phyloP scores from a whole-genome alignment of 2,329 filamentous ascomycete genomes.

The Hypoxylon sp. region DNA sequence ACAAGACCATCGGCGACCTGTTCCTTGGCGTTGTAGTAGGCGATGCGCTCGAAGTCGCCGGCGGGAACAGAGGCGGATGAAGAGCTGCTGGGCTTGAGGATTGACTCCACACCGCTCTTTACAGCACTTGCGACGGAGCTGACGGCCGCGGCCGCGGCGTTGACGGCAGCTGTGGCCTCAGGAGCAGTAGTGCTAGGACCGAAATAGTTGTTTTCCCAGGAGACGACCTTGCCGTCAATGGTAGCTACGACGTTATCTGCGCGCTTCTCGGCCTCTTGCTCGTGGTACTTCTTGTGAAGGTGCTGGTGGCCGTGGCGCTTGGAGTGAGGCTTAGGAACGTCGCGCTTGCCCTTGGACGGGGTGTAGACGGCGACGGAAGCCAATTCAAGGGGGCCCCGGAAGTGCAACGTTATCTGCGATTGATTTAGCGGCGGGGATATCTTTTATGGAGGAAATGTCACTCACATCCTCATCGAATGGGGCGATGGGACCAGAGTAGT shows the following conservation, averaged over 20 bases:
- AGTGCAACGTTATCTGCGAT: conserved; percentile 76
- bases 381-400: conserved; percentile 78
- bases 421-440: conserved; percentile 30
- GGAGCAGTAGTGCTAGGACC: conserved; percentile 52
- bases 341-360: conserved; percentile 61
- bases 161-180: conserved; percentile 39
- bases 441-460: conserved; percentile 8
- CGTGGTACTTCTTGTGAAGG: conserved; percentile 62
- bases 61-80: conserved; percentile 31
- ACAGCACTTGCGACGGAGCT: neutral
- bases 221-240: conserved; percentile 70
- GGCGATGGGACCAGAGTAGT: conserved; percentile 73
- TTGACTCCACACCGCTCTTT: conserved; percentile 41
- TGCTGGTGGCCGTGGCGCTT: conserved; percentile 66
- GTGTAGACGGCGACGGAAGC: conserved; percentile 79
- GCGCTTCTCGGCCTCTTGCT: conserved; percentile 63
- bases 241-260: conserved; percentile 68
- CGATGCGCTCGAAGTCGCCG: conserved; percentile 59
- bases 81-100: conserved; percentile 26
- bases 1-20: conserved; percentile 61
- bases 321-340: conserved; percentile 51
- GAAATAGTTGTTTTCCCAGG: conserved; percentile 71
- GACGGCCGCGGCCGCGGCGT: conserved; percentile 28
- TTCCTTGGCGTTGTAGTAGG: conserved; percentile 62
- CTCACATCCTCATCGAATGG: conserved; percentile 80